These are phyloP conservation scores for Monosporozyma aquatica DNA, from an alignment of 805 yeast genomes.

Conservation along the genomic window DNA sequence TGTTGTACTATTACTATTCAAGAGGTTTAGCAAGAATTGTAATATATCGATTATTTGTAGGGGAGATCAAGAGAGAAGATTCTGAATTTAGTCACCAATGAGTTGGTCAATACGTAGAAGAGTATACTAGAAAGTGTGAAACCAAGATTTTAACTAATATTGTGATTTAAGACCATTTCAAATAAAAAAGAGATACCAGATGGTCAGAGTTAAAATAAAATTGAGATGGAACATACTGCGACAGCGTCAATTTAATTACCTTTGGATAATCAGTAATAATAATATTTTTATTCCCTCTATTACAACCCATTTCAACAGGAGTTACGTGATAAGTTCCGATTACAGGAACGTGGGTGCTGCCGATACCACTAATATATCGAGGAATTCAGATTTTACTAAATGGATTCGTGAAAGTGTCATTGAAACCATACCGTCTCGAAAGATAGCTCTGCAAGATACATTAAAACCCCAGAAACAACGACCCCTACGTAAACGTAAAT, in stretches of 20 bases:
- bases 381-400: conserved; percentile 3
- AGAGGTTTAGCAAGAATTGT: not conserved
- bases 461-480: not conserved
- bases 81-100: not conserved
- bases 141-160: too few species aligned
- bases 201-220: not conserved
- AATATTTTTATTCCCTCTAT: too few species aligned
- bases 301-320: not conserved
- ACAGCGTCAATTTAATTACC: conserved; percentile 2
- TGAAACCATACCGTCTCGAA: conserved; percentile 3
- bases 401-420: conserved; percentile 10
- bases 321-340: not conserved
- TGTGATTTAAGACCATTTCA: too few species aligned
- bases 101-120: not conserved
- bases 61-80: not conserved
- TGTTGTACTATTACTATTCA: not conserved
- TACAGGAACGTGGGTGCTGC: too few species aligned
- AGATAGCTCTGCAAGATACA: not conserved
- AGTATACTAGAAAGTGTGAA: too few species aligned
- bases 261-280: too few species aligned
- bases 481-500: too few species aligned
- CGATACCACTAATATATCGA: not conserved
- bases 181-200: too few species aligned
- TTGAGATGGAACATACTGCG: conserved; percentile 1
- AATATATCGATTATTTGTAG: not conserved